A percentile compares a stretch with the other conserved stretches of the same genome.
Evolutionary conservation across 306 rosid species (phyloP).

Genomic region (Luffa aegyptiaca): DNA sequence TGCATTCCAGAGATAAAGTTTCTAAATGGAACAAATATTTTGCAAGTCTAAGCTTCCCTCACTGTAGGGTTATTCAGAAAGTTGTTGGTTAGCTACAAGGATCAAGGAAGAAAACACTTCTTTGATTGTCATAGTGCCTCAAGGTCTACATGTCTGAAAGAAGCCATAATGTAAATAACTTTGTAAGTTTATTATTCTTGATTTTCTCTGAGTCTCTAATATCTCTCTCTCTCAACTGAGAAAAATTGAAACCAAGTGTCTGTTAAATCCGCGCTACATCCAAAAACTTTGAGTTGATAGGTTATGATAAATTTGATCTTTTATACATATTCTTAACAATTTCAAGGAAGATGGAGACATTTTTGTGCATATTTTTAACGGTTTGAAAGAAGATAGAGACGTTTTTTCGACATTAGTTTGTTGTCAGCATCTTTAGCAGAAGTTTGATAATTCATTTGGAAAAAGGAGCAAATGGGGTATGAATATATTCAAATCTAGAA

Average conservation of each 20-base stretch:
- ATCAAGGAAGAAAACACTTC: conserved; percentile 3
- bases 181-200: conserved; percentile 1
- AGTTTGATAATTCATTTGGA: not conserved
- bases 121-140: conserved; percentile 1
- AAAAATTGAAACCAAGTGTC: not conserved
- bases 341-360: not conserved
- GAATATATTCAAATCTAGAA: conserved; percentile 24
- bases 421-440: not conserved
- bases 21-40: not conserved
- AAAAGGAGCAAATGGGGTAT: not conserved
- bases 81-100: not conserved
- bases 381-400: not conserved
- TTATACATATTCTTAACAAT: not conserved
- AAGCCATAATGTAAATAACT: not conserved
- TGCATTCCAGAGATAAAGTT: not conserved
- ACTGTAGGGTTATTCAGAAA: not conserved
- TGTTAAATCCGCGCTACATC: not conserved
- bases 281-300: not conserved
- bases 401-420: not conserved
- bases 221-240: not conserved
- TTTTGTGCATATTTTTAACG: not conserved
- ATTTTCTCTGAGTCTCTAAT: not conserved
- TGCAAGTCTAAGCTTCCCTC: not conserved
- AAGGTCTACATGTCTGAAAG: not conserved
- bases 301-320: no score